Base-by-base conservation (phyloP, 164 flowering plant species). In the Taxillus chinensis region DNA sequence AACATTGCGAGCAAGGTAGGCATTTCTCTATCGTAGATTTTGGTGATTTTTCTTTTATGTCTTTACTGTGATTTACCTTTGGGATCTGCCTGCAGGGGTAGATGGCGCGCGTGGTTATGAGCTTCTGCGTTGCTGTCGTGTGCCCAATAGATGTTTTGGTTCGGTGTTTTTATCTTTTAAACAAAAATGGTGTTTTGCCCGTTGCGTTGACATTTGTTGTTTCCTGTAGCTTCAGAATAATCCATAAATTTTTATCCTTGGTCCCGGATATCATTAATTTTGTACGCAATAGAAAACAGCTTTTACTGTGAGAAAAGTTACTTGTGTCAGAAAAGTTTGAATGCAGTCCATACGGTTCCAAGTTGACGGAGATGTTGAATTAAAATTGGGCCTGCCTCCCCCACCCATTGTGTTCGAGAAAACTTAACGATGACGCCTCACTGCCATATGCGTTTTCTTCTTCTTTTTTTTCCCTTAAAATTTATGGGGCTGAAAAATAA, bases 1-100 rank as follows among this genome's bases (percentile, higher is more conserved):
- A 55, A 55, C 38, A 55, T 55, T 55, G 58, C 58, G 9, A 55
- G 16, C 58, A 55, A 55, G 58, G 58, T 55, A 14, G 51, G 51
- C 0, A 43, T 43, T 43, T 5, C 10, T 43, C 46, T 2, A 6
- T 6, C 46, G 1, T 14, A 3, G 3, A 8, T 7, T 11, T 3
- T 14, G 9, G 51, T 11, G 12, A 14, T 48, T 11, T 48, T 11
- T 7, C 4, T 48, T 3, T 3, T 14, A 48, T 4, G 3, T 48
- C 51, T 7, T 10, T 48, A 48, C 9, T 11, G 9, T 11, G 9
- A 7, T 11, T 14, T 7, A 48, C 12, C 12, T 8, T 48, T 11
- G 2, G 9, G 12, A 48, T 48, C 51, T 11, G 4, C 3, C 13
- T 11, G 13, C 51, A 48, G 51, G 51, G 13, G 51, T 11, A 48